phyloP scores from a whole-genome alignment of 208 protist genomes.

The Acanthamoeba castellanii region DNA sequence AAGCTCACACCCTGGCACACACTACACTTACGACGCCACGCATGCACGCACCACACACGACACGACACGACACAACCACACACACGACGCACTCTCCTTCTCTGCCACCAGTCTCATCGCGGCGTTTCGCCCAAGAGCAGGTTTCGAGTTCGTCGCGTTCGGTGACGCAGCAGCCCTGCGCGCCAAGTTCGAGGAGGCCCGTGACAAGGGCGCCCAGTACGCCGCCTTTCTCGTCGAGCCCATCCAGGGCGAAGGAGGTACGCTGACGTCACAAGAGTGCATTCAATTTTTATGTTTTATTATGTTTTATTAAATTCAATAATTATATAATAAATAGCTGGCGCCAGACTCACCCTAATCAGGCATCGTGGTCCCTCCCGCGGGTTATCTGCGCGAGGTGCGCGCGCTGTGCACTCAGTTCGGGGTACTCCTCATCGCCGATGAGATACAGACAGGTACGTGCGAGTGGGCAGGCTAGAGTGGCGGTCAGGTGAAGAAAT shows the following conservation, averaged over 20 bases:
- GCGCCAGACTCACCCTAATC: no score
- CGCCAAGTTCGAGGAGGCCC: neutral
- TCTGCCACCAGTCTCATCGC: no score
- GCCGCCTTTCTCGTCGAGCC: conserved; percentile 94
- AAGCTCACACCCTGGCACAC: neutral
- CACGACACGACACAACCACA: neutral
- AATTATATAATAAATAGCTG: neutral
- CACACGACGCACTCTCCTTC: no score
- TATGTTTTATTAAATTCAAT: neutral
- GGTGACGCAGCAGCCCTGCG: conserved; percentile 7
- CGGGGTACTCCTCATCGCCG: conserved; percentile 91
- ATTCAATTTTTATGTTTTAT: neutral
- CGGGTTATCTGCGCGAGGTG: conserved; percentile 88
- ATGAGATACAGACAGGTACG: conserved; percentile 89
- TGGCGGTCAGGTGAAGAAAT: neutral
- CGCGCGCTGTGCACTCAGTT: conserved; percentile 89
- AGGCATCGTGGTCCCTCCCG: conserved; percentile 89
- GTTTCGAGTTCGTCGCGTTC: conserved; percentile 46
- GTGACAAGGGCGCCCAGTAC: neutral
- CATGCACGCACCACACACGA: neutral
- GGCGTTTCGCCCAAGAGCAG: neutral
- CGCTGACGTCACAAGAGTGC: neutral
- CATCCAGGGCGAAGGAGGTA: conserved; percentile 96
- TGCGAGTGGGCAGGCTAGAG: neutral
- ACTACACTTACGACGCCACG: no score